Base-by-base conservation (phyloP, 352 stramenopile species). In the Phytophthora megakarya region DNA sequence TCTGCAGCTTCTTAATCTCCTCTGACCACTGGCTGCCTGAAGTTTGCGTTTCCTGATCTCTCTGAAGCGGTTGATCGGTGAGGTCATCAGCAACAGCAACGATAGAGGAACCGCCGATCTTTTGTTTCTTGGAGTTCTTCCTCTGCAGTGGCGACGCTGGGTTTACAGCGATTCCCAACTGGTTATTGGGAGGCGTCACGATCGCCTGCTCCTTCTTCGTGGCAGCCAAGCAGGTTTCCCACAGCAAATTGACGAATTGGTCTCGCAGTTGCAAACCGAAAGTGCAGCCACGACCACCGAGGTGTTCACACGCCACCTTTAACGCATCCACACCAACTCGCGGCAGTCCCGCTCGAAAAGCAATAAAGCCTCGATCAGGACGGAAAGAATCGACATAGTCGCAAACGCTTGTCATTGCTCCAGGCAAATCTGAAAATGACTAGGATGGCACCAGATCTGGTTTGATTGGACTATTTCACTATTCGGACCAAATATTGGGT, bases 171-270 rank as follows among this genome's bases (percentile, higher is more conserved):
- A 19, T 40, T 7, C 7, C 35, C 35, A 32, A 19, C 23, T 26
- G 22, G 3, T 5, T 35, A 33, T 11, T 18, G 7, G n/a, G 25
- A 42, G 39, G 44, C 18, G 11, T 15, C 39, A 26, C 52, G 32
- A 26, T 16, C 5, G 23, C 11, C 22, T 5, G 19, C 22, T 37
- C 22, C 13, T 12, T 37, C 35, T 35, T 45, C 21, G 15, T 19
- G 15, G 28, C 40, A 16, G 15, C 39, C 52, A 61, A 43, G 28
- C 52, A 51, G 19, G 15, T 51, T 26, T 51, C 52, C 28, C 39
- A 61, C 40, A 61, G 11, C 5, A 44, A 18, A 13, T 51, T 15
- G 16, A 61, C 38, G 25, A 61, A 53, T 22, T 67, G 64, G 37
- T 75, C 59, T 44, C 40, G 25, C 32, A 50, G 28, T 26, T 61